phyloP scores from a whole-genome alignment of 1,139 yeast genomes.

The Ashbya aceris region DNA sequence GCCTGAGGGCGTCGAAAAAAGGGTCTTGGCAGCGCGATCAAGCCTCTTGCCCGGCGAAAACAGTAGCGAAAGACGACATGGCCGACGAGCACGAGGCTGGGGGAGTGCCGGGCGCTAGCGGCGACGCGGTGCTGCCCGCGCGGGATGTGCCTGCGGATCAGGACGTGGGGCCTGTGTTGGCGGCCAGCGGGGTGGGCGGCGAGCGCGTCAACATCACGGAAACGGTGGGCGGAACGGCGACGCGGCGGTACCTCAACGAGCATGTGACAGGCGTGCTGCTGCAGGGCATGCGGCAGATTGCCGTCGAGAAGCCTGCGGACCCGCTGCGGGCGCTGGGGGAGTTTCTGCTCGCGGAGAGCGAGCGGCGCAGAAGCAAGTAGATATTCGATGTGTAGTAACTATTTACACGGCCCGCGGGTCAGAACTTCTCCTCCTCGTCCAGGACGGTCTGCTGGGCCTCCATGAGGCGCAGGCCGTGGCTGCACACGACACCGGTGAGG shows the following conservation, averaged over 20 bases:
- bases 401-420: constrained; percentile 5
- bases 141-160: too few species aligned
- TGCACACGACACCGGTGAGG: constrained; percentile 65
- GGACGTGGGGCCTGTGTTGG: too few species aligned
- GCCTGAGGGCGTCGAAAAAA: too few species aligned
- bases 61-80: too few species aligned
- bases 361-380: constrained; percentile 13
- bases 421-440: constrained; percentile 31
- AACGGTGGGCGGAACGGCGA: constrained; percentile 72
- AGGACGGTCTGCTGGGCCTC: constrained; percentile 42
- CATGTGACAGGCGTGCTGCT: constrained; percentile 59
- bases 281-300: constrained; percentile 58
- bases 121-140: too few species aligned
- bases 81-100: too few species aligned
- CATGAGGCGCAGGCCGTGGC: constrained; percentile 70
- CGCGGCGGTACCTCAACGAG: constrained; percentile 68
- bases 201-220: constrained; percentile 32
- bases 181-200: constrained; percentile 3
- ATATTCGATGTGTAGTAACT: constrained; percentile 1
- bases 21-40: too few species aligned
- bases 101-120: too few species aligned
- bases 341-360: constrained; percentile 46
- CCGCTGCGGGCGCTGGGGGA: constrained; percentile 68
- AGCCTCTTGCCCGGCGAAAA: too few species aligned
- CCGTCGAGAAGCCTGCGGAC: constrained; percentile 51